Conservation (phyloP, 176 grass and related monocot species). For the Alopecurus myosuroides region DNA sequence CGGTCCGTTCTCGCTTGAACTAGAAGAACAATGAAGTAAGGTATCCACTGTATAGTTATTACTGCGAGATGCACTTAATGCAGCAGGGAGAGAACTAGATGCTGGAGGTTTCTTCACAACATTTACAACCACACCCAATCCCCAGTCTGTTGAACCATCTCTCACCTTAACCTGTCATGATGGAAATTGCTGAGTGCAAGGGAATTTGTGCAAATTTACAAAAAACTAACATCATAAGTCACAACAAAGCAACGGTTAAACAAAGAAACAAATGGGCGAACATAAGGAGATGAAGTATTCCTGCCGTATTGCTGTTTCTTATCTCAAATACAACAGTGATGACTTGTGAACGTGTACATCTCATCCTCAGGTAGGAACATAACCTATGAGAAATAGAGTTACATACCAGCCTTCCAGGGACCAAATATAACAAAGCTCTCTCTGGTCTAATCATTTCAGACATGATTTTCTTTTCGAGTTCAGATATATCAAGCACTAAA, state of each 20-base stretch:
- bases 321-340: constrained; percentile 7
- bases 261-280: background rate
- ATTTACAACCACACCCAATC: constrained; percentile 95
- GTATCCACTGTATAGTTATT: constrained; percentile 84
- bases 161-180: constrained; percentile 84
- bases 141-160: constrained; percentile 91
- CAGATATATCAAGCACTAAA: constrained; percentile 72
- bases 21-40: constrained; percentile 86
- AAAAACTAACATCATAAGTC: background rate
- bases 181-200: constrained; percentile 27
- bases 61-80: constrained; percentile 55
- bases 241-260: constrained; percentile 9
- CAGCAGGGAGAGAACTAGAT: constrained; percentile 48
- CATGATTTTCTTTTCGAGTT: constrained; percentile 97
- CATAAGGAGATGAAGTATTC: background rate
- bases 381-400: constrained; percentile 17
- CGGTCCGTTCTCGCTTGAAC: constrained; percentile 59
- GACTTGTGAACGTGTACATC: background rate
- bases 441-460: constrained; percentile 92
- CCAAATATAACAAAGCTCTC: constrained; percentile 80
- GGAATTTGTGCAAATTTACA: background rate
- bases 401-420: constrained; percentile 89
- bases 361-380: constrained; percentile 2
- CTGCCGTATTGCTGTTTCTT: background rate
- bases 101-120: constrained; percentile 79